Percentiles rank a stretch among this genome's conserved stretches.
Conservation (phyloP, 768 basidiomycete species). For the Tremella mesenterica region DNA sequence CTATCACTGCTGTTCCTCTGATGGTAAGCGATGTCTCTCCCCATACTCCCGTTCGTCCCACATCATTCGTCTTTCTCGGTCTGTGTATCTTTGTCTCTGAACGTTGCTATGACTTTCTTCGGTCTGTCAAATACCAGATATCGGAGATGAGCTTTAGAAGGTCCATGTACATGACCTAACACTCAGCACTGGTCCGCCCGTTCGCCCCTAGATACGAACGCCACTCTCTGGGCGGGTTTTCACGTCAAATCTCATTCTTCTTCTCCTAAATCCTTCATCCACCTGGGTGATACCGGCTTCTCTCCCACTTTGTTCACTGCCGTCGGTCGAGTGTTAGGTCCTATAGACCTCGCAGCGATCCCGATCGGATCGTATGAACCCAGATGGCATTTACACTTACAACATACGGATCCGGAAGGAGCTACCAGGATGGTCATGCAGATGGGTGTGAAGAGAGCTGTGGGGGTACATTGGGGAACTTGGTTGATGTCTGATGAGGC, state of each 20-base stretch:
- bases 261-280: constrained; percentile 29
- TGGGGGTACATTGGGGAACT: constrained; percentile 44
- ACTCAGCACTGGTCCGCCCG: constrained; percentile 39
- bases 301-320: constrained; percentile 37
- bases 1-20: constrained; percentile 35
- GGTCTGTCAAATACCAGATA: too few relatives aligned
- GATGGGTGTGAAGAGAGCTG: constrained; percentile 27
- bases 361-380: constrained; percentile 44
- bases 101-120: too few relatives aligned
- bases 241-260: constrained; percentile 27
- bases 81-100: too few relatives aligned
- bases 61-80: too few relatives aligned
- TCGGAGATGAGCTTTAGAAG: too few relatives aligned
- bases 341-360: constrained; percentile 39
- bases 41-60: neutral
- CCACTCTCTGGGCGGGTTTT: constrained; percentile 41
- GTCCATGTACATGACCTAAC: neutral
- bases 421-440: constrained; percentile 37
- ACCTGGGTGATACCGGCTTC: constrained; percentile 43
- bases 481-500: constrained; percentile 39
- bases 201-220: constrained; percentile 41
- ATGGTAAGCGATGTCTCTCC: constrained; percentile 22
- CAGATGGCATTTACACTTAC: constrained; percentile 38
- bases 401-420: constrained; percentile 41
- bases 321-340: constrained; percentile 36